phyloP scores from a whole-genome alignment of 495 filamentous ascomycete species.

The Neurospora africana region DNA sequence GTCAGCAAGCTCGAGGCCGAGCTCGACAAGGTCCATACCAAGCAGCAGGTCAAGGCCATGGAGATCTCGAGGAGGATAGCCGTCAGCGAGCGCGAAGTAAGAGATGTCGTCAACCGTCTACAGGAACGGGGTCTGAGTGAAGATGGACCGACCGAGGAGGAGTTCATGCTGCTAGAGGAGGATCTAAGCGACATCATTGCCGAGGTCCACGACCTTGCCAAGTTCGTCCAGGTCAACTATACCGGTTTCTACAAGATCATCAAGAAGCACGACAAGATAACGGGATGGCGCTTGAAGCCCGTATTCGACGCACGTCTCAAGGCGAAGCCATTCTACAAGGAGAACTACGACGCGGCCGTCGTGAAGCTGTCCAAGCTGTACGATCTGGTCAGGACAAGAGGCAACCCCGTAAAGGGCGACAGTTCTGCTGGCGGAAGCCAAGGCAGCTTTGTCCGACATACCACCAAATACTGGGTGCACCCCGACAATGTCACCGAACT shows the following conservation, averaged over 20 bases:
- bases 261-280: conserved; percentile 99
- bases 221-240: conserved; percentile 97
- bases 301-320: conserved; percentile 89
- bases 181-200: conserved; percentile 96
- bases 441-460: conserved; percentile 93
- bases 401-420: conserved; percentile 86
- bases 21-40: conserved; percentile 92
- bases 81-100: conserved; percentile 76
- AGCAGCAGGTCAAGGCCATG: conserved; percentile 89
- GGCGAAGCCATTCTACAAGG: conserved; percentile 94
- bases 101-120: conserved; percentile 67
- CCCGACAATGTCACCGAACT: conserved; percentile 97
- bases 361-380: conserved; percentile 93
- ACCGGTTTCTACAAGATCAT: conserved; percentile 99
- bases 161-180: conserved; percentile 89
- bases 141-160: conserved; percentile 68
- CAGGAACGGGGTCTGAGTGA: conserved; percentile 44
- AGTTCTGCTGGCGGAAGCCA: conserved; percentile 82
- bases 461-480: conserved; percentile 99
- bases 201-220: conserved; percentile 95
- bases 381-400: conserved; percentile 84
- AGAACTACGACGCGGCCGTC: conserved; percentile 95
- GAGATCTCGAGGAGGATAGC: conserved; percentile 88
- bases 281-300: conserved; percentile 83
- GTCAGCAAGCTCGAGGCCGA: conserved; percentile 78